These are phyloP conservation scores for Rubus parviflorus DNA, from an alignment of 306 rosid species.

Conservation along the genomic window DNA sequence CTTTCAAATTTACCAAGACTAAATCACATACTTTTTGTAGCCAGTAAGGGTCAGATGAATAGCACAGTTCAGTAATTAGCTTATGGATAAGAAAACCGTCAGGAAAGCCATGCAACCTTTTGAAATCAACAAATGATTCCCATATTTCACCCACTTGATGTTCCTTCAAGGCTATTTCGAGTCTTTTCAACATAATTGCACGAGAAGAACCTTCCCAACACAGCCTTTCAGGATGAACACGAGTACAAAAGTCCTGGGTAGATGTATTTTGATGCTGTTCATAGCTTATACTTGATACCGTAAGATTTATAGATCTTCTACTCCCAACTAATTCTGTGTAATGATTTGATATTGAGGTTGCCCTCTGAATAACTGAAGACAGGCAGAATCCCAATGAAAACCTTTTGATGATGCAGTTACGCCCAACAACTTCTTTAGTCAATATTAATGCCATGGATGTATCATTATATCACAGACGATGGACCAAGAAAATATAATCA, in stretches of 20 bases:
- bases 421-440: conserved; percentile 14
- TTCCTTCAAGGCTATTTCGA: conserved; percentile 53
- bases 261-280: conserved; percentile 16
- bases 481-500: background rate
- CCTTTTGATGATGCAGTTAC: background rate
- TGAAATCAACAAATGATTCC: conserved; percentile 64
- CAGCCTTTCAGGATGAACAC: conserved; percentile 36
- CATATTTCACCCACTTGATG: conserved; percentile 60
- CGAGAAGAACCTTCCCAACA: conserved; percentile 78
- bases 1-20: conserved; percentile 46
- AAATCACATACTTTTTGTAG: conserved; percentile 60
- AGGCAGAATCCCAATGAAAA: conserved; percentile 19
- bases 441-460: conserved; percentile 14
- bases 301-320: conserved; percentile 13
- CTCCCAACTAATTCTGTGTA: background rate
- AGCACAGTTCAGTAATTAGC: conserved; percentile 57
- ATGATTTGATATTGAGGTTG: conserved; percentile 9
- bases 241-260: conserved; percentile 34
- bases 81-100: conserved; percentile 44
- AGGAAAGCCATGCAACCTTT: conserved; percentile 74
- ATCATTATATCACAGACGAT: background rate
- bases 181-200: conserved; percentile 48
- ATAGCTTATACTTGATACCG: conserved; percentile 9
- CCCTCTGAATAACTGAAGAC: conserved; percentile 31
- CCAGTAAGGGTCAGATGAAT: conserved; percentile 52